Base-by-base conservation (phyloP, 2,329 filamentous ascomycete species). In the Fusarium robinianum region DNA sequence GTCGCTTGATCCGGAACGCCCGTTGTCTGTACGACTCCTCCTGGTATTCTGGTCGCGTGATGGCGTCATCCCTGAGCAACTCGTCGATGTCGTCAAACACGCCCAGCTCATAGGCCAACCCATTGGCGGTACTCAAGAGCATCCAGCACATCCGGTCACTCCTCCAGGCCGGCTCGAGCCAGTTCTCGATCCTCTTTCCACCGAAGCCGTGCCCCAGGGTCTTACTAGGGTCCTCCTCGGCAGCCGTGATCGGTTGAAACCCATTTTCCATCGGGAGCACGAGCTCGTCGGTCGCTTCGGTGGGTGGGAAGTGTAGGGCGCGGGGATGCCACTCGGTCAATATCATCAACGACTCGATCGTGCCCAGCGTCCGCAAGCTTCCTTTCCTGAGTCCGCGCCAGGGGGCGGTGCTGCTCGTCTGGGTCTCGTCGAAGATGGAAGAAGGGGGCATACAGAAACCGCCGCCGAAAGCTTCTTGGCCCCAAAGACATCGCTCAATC, bases 71-170 rank as follows among this genome's bases (percentile, higher is more conserved):
- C 46, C 77, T 78, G 41, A 85, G 68, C 58, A 83, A 64, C 59
- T 91, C 87, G 45, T 88, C 89, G 53, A 91, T 89, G 46, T 91
- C 84, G 57, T 97, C 94, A 59, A 97, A 99, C 3, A 99, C 90
- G 8, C 94, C 94, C 21, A 99, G 81, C 67, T 99, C 94, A 57
- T 95, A 95, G 0, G 88, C 90, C 24, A 97, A 75, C 1, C 90
- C 88, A 74, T 92, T 88, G 10, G 90, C 90, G 24, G 90, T 95
- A 62, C 90, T 95, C 19, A 97, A 78, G 10, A 97, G 75, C 90
- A 96, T 96, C 92, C 92, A 96, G 64, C 89, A 95, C 88, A 96
- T 95, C 41, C 90, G 87, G 62, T 96, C 92, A 53, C 87, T 90
- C 58, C 92, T 80, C 90, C 92, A 96, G 7, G 90, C 92, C 3